phyloP scores from a whole-genome alignment of 805 yeast species.

The Lipomyces spencermartinsiae region DNA sequence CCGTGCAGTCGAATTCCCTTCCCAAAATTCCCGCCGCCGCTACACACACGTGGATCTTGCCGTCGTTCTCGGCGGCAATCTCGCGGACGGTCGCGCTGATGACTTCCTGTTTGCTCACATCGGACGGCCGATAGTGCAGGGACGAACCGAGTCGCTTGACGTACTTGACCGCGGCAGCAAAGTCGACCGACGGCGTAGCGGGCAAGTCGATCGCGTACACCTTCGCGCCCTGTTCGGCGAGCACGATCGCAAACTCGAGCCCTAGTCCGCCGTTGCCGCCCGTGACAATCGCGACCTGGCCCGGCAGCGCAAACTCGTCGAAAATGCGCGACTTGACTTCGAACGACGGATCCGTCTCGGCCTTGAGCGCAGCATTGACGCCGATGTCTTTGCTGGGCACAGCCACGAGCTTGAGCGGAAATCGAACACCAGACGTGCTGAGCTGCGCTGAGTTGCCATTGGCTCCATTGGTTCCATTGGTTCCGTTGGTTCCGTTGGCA shows the following conservation, averaged over 20 bases:
- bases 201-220: constrained; percentile 49
- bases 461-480: not conserved
- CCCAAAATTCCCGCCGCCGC: constrained; percentile 75
- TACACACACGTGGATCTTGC: constrained; percentile 65
- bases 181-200: constrained; percentile 41
- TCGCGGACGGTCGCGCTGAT: constrained; percentile 51
- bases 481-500: not conserved
- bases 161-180: constrained; percentile 38
- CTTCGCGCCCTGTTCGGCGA: constrained; percentile 54
- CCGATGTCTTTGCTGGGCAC: constrained; percentile 43
- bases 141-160: constrained; percentile 43
- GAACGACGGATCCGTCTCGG: constrained; percentile 39
- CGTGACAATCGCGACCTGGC: constrained; percentile 53
- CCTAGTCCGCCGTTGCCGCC: constrained; percentile 56
- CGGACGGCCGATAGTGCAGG: constrained; percentile 51
- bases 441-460: not conserved
- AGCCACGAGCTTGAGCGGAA: constrained; percentile 25
- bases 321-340: constrained; percentile 42
- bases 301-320: constrained; percentile 52
- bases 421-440: constrained; percentile 11
- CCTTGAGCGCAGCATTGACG: constrained; percentile 43
- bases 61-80: constrained; percentile 56
- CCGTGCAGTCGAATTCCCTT: constrained; percentile 54
- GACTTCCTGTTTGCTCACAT: constrained; percentile 56
- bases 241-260: constrained; percentile 51